A percentile compares a stretch with the other conserved stretches of the same genome.
These are phyloP conservation scores for Crucibulum laeve DNA, from an alignment of 768 basidiomycete genomes.

Conservation along the genomic window DNA sequence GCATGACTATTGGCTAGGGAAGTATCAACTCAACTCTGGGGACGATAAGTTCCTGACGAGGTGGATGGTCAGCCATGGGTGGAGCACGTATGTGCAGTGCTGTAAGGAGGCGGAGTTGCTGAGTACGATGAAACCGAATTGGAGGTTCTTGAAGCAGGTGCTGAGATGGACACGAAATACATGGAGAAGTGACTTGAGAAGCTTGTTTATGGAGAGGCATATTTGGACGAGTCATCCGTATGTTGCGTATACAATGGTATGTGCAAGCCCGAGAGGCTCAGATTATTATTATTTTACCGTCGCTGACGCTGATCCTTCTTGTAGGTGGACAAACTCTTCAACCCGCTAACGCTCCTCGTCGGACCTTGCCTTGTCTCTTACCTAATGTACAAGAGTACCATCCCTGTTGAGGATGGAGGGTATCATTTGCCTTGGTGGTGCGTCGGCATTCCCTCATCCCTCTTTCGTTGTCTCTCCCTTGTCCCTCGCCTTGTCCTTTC, in stretches of 20 bases:
- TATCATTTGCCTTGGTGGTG: slow-evolving; percentile 84
- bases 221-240: slow-evolving; percentile 90
- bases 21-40: slow-evolving; percentile 92
- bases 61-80: slow-evolving; percentile 96
- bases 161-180: slow-evolving; percentile 93
- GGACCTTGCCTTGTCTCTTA: slow-evolving; percentile 78
- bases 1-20: slow-evolving; percentile 90
- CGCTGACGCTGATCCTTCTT: slow-evolving; percentile 1
- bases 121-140: slow-evolving; percentile 95
- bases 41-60: slow-evolving; percentile 94
- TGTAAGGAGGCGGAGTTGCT: slow-evolving; percentile 83
- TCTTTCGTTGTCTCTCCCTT: not conserved
- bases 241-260: slow-evolving; percentile 90
- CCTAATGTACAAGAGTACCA: slow-evolving; percentile 77
- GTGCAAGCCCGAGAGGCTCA: no score
- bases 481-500: not conserved
- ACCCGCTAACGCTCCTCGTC: slow-evolving; percentile 80
- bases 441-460: slow-evolving; percentile 16
- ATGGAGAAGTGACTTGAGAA: slow-evolving; percentile 86
- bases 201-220: slow-evolving; percentile 83
- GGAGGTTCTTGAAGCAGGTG: slow-evolving; percentile 93
- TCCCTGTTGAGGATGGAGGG: slow-evolving; percentile 60
- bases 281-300: not conserved
- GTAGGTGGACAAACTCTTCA: slow-evolving; percentile 81
- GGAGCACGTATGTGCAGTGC: slow-evolving; percentile 91